phyloP scores from a whole-genome alignment of 116 monocot genomes.

The Phalaenopsis hybrid region DNA sequence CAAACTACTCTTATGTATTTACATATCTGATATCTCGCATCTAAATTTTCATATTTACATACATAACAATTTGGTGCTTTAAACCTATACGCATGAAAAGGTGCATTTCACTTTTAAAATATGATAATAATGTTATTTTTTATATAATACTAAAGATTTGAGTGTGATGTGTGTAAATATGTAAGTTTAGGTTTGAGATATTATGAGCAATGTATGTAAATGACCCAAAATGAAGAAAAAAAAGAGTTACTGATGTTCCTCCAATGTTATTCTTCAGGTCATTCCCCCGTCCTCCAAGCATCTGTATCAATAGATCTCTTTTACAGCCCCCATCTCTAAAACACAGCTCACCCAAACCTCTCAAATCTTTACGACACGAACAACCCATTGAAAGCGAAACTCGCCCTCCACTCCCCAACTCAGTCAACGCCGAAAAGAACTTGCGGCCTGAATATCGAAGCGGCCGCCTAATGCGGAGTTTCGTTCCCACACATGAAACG shows the following conservation, averaged over 20 bases:
- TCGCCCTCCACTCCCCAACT: neutral
- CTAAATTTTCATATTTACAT: no score
- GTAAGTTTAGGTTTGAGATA: no score
- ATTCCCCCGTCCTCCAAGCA: constrained; percentile 68
- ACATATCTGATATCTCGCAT: no score
- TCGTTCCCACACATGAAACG: neutral
- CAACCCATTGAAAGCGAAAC: constrained; percentile 2
- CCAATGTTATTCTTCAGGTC: constrained; percentile 39
- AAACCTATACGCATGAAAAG: no score
- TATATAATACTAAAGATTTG: no score
- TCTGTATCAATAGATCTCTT: constrained; percentile 22
- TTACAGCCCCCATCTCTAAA: constrained; percentile 18
- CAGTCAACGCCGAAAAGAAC: neutral
- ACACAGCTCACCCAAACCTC: constrained; percentile 13
- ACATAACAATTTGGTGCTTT: no score
- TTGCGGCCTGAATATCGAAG: neutral
- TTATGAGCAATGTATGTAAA: no score
- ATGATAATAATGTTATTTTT: no score
- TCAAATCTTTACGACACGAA: constrained; percentile 22
- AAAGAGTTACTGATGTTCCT: neutral
- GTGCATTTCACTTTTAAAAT: no score
- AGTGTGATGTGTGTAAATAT: no score
- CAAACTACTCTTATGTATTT: no score
- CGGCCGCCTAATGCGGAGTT: neutral
- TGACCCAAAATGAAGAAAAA: neutral